Conservation (phyloP, 2,329 filamentous ascomycete species). For the Diplodia scrobiculata region DNA sequence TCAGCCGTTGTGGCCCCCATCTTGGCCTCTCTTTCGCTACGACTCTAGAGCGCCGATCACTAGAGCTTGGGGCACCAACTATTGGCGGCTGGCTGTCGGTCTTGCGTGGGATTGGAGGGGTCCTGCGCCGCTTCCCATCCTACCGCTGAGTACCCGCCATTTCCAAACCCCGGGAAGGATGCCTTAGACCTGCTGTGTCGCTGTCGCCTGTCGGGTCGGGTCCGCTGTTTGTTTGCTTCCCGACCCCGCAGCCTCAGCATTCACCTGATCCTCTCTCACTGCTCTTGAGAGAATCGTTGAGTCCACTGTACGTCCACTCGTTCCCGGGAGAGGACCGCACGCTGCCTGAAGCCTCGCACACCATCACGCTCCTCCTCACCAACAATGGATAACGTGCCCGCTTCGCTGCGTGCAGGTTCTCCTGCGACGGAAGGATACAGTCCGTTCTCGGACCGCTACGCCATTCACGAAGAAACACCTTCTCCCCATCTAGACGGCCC, state of each 20-base stretch:
- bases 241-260: not conserved
- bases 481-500: constrained; percentile 43
- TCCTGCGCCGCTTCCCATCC: constrained; percentile 13
- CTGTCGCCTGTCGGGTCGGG: not conserved
- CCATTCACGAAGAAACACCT: constrained; percentile 34
- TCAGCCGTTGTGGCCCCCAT: constrained; percentile 10
- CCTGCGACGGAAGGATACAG: constrained; percentile 33
- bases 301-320: not conserved
- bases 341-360: no score
- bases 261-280: not conserved
- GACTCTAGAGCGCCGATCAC: not conserved
- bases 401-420: constrained; percentile 39
- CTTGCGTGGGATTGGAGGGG: constrained; percentile 8
- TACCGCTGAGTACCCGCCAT: not conserved
- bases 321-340: not conserved
- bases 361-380: not conserved
- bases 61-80: not conserved
- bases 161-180: not conserved
- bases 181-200: not conserved
- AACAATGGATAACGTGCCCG: constrained; percentile 37
- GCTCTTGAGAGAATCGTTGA: not conserved
- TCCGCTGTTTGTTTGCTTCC: constrained; percentile 1
- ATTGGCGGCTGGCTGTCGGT: constrained; percentile 1
- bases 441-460: constrained; percentile 32
- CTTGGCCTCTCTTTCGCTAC: not conserved